Evolutionary conservation across 1,139 yeast species (phyloP), one percentile per base, ranked within the genome.

Genomic region (Zygotorulaspora mrakii): DNA sequence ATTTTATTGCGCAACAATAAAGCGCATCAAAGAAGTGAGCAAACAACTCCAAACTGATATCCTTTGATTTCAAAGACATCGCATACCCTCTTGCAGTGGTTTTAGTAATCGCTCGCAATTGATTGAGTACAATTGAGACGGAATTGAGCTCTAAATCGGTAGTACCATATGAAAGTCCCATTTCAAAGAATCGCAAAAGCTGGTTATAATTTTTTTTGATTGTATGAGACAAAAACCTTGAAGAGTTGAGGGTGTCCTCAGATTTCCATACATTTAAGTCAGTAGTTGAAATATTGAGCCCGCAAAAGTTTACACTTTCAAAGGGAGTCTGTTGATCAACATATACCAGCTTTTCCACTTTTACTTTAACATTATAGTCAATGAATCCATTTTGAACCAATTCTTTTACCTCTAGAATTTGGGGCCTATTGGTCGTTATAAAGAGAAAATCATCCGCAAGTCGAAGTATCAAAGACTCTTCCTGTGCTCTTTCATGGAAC

Each of bases 401-500:
- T 0, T 45, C 43, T 30, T 45, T 16, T 32, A 55, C 4, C 66
- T 68, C 32, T 40, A 47, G 1, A 2, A 63, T 50, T 7, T 53
- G 45, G 0, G 37, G 24, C 6, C 45, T 18, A 28, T 65, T 54
- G 0, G 79, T 68, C 0, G 94, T 72, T 0, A 89, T 62, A 17
- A 86, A 67, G 26, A 91, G 57, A 54, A 91, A 91, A 59, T 91
- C 98, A 61, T 91, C 98, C 0, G 88, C 95, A 20, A 85, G 64
- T 40, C 96, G 65, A 8, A 87, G 48, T 0, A 87, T 58, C 2
- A 73, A 46, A 3, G 75, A 66, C 1, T 67, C 45, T 7, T 43
- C 39, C 5, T 50, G 45, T 0, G 47, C 43, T 1, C 54, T 40
- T 0, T 53, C 45, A 2, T 65, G 39, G 45, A 69, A 70, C 1